Conservation (phyloP, 2,329 filamentous ascomycete species). For the Fusarium udum region DNA sequence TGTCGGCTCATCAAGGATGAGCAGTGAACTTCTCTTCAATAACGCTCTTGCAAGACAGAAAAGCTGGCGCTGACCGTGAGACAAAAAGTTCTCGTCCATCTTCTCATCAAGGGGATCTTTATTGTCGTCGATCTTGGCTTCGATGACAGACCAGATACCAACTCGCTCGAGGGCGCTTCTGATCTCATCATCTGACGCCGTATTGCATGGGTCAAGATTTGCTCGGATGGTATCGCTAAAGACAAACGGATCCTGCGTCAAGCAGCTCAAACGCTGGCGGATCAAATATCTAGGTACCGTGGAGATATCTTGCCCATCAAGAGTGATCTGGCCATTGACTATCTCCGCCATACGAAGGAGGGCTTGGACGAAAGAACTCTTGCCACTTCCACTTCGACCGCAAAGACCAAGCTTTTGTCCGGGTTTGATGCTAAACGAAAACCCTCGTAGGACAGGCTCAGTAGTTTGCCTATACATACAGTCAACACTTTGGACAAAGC, state of each 20-base stretch:
- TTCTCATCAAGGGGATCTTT: conserved; percentile 46
- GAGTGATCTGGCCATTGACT: conserved; percentile 52
- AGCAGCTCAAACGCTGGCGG: conserved; percentile 52
- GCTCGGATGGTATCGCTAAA: conserved; percentile 58
- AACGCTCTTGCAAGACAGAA: conserved; percentile 48
- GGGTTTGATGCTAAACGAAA: conserved; percentile 45
- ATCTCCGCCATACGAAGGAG: conserved; percentile 60
- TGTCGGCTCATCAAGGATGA: conserved; percentile 53
- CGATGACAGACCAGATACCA: conserved; percentile 55
- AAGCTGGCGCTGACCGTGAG: conserved; percentile 47
- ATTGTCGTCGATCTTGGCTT: conserved; percentile 49
- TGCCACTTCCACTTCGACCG: conserved; percentile 56
- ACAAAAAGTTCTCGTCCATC: conserved; percentile 50
- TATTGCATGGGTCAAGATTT: conserved; percentile 59
- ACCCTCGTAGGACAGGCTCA: conserved; percentile 42
- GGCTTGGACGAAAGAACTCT: conserved; percentile 53
- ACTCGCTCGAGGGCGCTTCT: conserved; percentile 57
- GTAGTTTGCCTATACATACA: conserved; percentile 26
- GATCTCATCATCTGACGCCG: conserved; percentile 54
- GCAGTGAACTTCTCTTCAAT: conserved; percentile 40
- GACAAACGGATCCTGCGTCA: conserved; percentile 64
- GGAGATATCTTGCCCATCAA: conserved; percentile 56
- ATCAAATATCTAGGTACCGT: conserved; percentile 40
- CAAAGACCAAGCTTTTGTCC: conserved; percentile 54
- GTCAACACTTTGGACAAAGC: not conserved